Base-by-base conservation (phyloP, 176 grass and related monocot species). In the Oropetium thomaeum region DNA sequence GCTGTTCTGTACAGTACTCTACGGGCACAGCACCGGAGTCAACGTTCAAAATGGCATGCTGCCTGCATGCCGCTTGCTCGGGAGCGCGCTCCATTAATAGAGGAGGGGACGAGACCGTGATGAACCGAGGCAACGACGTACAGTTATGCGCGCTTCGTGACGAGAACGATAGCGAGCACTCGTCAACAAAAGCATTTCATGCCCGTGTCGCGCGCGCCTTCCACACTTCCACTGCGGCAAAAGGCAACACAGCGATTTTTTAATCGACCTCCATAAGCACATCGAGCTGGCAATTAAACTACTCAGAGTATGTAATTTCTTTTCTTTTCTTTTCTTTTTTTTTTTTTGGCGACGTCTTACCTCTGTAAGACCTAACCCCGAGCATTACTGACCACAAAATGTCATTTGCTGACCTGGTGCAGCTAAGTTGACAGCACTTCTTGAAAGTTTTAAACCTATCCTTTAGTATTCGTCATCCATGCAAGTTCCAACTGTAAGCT, bases 401-500 rank as follows among this genome's bases (percentile, higher is more conserved):
- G 23, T 68, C 61, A 38, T 16, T 53, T 76, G 65, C 65, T 81
- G 29, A 71, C 72, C 58, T 65, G 65, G 28, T 48, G 65, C 28
- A 45, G 35, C 71, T 22, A 22, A 63, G 64, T 34, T 37, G 29
- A 86, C 48, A 48, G 58, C 67, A 26, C 2, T 48, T 4, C 10
- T 5, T 14, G 5, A n/a, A n/a, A 20, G 10, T 6, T 67, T 61
- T 83, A 37, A 37, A 37, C 35, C n/a, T n/a, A n/a, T n/a, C n/a
- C 9, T 79, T 67, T 25, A 44, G 25, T 40, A 1, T 40, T 74
- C 40, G 31, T 48, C 51, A 4, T 43, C 65, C 17, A 6, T 61
- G 70, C 32, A 12, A 75, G 58, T 53, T 34, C 43, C 69, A 74
- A 80, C 41, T 58, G 83, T 73, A 66, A 35, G 52, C 2, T 55